These are phyloP conservation scores for Aspergillus wentii DNA, from an alignment of 495 filamentous ascomycete genomes.

Conservation along the genomic window DNA sequence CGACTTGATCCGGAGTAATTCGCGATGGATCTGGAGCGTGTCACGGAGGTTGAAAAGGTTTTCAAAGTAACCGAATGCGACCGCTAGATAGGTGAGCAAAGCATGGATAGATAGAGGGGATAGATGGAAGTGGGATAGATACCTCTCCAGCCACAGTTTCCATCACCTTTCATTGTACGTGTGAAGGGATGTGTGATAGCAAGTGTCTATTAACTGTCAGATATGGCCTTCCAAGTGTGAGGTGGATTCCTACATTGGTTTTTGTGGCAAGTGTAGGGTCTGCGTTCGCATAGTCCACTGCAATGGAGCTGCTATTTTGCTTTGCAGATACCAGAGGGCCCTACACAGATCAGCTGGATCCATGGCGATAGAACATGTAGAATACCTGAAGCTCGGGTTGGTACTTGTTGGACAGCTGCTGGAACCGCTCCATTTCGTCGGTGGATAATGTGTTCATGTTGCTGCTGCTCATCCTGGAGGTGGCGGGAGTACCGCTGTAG, in stretches of 20 bases:
- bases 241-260: constrained; percentile 61
- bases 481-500: constrained; percentile 6
- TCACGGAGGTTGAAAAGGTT: constrained; percentile 65
- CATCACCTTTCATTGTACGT: constrained; percentile 85
- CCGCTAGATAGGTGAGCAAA: constrained; percentile 51
- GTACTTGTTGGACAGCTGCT: constrained; percentile 56
- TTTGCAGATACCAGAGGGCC: constrained; percentile 78
- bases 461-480: constrained; percentile 16
- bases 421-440: constrained; percentile 50
- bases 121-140: constrained; percentile 23
- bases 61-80: constrained; percentile 92
- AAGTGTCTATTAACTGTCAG: constrained; percentile 55
- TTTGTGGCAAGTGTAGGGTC: constrained; percentile 82
- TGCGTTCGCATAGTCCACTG: constrained; percentile 84
- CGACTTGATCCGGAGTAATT: constrained; percentile 64
- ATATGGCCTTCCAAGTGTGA: background rate
- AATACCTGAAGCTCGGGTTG: constrained; percentile 62
- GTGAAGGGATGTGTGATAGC: constrained; percentile 82
- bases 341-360: too few relatives aligned
- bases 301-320: constrained; percentile 70
- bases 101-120: background rate
- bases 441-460: constrained; percentile 44
- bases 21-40: constrained; percentile 56
- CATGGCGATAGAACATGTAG: too few relatives aligned
- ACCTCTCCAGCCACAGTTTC: constrained; percentile 98